Evolutionary conservation across 202 grass and related monocot genomes (phyloP).

Genomic region (Panicum hallii): DNA sequence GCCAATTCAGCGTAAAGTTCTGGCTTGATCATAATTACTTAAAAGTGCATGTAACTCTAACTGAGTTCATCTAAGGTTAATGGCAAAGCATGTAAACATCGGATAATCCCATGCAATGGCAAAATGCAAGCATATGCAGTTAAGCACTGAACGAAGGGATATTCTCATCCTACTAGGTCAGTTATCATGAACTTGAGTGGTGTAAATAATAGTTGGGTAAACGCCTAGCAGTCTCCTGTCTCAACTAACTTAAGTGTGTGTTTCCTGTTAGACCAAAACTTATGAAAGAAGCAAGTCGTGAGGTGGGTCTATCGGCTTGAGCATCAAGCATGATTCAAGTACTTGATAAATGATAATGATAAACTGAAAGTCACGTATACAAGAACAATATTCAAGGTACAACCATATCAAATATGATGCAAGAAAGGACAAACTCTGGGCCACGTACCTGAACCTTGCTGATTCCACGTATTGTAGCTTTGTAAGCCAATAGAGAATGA

Average conservation of each 20-base stretch:
- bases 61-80: slow-evolving; percentile 14
- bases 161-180: neutral
- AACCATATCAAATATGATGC: slow-evolving; percentile 21
- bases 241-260: neutral
- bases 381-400: slow-evolving; percentile 30
- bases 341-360: slow-evolving; percentile 15
- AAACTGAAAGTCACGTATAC: neutral
- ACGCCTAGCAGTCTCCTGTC: neutral
- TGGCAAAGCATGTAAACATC: slow-evolving; percentile 1
- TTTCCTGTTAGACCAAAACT: slow-evolving; percentile 23
- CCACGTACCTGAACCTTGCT: slow-evolving; percentile 77
- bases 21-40: neutral
- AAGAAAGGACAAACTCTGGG: neutral
- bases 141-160: slow-evolving; percentile 14
- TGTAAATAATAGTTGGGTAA: slow-evolving; percentile 13
- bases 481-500: slow-evolving; percentile 92
- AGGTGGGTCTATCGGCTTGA: neutral
- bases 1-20: slow-evolving; percentile 18
- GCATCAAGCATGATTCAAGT: neutral
- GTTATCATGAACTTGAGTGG: neutral
- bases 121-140: slow-evolving; percentile 31
- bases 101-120: slow-evolving; percentile 16
- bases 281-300: slow-evolving; percentile 15
- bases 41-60: slow-evolving; percentile 2
- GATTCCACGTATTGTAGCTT: slow-evolving; percentile 83